Evolutionary conservation across 768 basidiomycete genomes (phyloP), one percentile per base, ranked within the genome.

Genomic region (Pulveroboletus ravenelii): DNA sequence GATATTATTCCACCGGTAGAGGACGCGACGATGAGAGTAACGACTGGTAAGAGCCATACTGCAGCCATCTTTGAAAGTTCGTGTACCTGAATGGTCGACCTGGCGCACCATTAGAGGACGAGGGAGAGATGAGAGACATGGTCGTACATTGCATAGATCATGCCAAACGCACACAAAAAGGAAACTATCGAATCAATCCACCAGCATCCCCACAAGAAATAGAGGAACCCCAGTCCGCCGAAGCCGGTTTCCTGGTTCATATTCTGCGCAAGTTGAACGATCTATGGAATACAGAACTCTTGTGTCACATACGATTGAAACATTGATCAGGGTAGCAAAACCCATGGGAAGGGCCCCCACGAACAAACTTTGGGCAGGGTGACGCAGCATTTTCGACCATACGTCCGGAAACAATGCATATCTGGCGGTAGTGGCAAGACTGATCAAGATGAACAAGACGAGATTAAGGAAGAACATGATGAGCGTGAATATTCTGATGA

Each of bases 1-100:
- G 76, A 68, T 27, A 81, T 53, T 41, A 80, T 61, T 17, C 73
- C 74, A 9, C 80, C 79, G 0, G 76, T 69, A 4, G 79, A 74
- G 5, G 78, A 75, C 17, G 76, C 74, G 64, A 82, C 80, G 51
- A 81, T 65, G 20, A 76, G 74, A 2, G 79, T 66, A 17, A 82
- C 75, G 32, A 78, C 70, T 10, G 79, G 79, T 10, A 79, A 70
- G 9, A 80, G 71, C 77, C 78, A 79, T 2, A 73, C 65, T 6
- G 74, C 69, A 0, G 74, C 70, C 62, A 78, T 69, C 14, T 67
- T 68, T 20, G 71, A 58, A 36, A 74, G 44, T 1, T 66, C 57
- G 37, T 80, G 77, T 12, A 66, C 62, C 36, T 79, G 78, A 4
- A 68, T 52, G 27, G 63, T 70, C 35, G 76, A 74, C 77, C 77